phyloP scores from a whole-genome alignment of 345 rosid genomes.

The Dimocarpus longan region DNA sequence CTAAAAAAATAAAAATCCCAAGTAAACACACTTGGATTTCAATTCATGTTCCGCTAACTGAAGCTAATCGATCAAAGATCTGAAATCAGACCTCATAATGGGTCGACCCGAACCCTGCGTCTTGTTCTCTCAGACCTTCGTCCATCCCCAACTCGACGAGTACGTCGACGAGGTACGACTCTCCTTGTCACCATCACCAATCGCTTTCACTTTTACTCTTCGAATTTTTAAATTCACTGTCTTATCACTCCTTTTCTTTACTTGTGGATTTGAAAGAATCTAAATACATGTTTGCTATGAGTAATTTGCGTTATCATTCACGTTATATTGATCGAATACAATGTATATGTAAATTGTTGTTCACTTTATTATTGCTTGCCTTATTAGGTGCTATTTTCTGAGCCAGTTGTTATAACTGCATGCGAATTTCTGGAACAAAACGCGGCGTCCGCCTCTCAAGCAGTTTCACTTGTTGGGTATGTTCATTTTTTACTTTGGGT shows the following conservation, averaged over 20 bases:
- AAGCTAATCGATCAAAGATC: background rate
- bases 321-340: background rate
- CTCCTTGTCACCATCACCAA: background rate
- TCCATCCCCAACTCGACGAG: constrained; percentile 92
- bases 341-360: background rate
- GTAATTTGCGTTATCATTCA: background rate
- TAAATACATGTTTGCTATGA: background rate
- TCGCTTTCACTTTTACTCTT: background rate
- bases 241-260: constrained; percentile 1
- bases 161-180: constrained; percentile 88
- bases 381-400: constrained; percentile 84
- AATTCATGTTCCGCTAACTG: constrained; percentile 12
- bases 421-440: constrained; percentile 96
- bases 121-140: constrained; percentile 89
- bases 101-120: constrained; percentile 95
- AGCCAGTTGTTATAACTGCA: constrained; percentile 87
- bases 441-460: constrained; percentile 79
- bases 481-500: constrained; percentile 6
- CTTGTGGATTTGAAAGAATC: background rate
- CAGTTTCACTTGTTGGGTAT: constrained; percentile 83
- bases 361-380: background rate
- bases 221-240: background rate
- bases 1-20: background rate
- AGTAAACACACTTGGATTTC: background rate
- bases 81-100: constrained; percentile 35